Evolutionary conservation across 805 yeast genomes (phyloP).

Genomic region (Candida suzukii): DNA sequence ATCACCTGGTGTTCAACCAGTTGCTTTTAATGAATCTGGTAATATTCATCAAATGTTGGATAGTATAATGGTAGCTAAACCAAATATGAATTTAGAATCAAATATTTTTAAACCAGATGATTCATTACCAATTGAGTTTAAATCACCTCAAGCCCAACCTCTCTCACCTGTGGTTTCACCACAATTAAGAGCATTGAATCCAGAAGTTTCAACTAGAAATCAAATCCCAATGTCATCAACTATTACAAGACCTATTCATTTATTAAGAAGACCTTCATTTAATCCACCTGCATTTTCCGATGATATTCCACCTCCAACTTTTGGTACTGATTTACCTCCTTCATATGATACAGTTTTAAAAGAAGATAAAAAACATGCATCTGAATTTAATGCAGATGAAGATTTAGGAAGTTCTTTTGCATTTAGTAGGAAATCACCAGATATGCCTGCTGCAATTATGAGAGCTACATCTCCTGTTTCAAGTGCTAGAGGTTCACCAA

Average conservation of each 20-base stretch:
- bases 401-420: slow-evolving; percentile 14
- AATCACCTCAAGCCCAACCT: slow-evolving; percentile 64
- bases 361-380: slow-evolving; percentile 19
- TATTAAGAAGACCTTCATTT: slow-evolving; percentile 44
- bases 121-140: slow-evolving; percentile 33
- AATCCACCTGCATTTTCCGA: slow-evolving; percentile 37
- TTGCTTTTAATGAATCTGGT: slow-evolving; percentile 16
- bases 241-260: slow-evolving; percentile 45
- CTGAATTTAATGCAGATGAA: slow-evolving; percentile 17
- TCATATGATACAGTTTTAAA: slow-evolving; percentile 8
- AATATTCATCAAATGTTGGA: slow-evolving; percentile 17
- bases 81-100: slow-evolving; percentile 27
- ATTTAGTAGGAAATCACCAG: slow-evolving; percentile 4
- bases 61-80: slow-evolving; percentile 18
- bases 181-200: slow-evolving; percentile 20
- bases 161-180: slow-evolving; percentile 37
- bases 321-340: slow-evolving; percentile 10
- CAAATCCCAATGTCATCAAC: slow-evolving; percentile 26
- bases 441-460: background rate
- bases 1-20: slow-evolving; percentile 48
- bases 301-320: slow-evolving; percentile 26
- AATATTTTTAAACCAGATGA: slow-evolving; percentile 50
- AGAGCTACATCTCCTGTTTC: background rate
- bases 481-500: slow-evolving; percentile 10
- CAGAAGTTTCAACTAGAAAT: slow-evolving; percentile 13